phyloP scores from a whole-genome alignment of 2,329 filamentous ascomycete species.

The Colletotrichum sp. region DNA sequence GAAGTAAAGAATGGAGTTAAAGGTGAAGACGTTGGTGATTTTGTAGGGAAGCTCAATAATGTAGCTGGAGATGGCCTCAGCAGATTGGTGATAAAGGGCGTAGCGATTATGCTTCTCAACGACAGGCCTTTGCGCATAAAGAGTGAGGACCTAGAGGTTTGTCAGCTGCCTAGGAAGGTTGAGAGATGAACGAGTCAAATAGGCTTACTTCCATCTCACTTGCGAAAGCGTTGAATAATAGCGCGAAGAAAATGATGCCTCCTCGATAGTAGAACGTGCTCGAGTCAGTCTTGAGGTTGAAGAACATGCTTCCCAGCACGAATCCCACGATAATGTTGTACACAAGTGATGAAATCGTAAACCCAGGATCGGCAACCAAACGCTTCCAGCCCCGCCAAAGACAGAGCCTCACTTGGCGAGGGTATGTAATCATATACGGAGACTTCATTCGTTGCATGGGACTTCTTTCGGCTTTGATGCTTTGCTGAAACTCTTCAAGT shows the following conservation, averaged over 20 bases:
- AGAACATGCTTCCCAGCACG: conserved; percentile 71
- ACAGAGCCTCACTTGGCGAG: conserved; percentile 64
- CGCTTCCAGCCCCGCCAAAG: conserved; percentile 70
- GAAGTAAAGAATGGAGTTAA: conserved; percentile 70
- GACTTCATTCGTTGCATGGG: conserved; percentile 62
- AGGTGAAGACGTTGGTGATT: conserved; percentile 59
- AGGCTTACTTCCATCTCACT: conserved; percentile 26
- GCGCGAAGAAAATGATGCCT: conserved; percentile 31
- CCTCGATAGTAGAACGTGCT: conserved; percentile 57
- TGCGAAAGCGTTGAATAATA: conserved; percentile 37
- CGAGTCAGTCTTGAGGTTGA: conserved; percentile 59
- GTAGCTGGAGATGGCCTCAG: conserved; percentile 68
- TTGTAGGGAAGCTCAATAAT: conserved; percentile 69
- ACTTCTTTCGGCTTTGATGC: conserved; percentile 40
- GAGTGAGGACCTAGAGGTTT: conserved; percentile 6
- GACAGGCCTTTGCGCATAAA: conserved; percentile 29
- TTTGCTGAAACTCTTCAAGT: conserved; percentile 15
- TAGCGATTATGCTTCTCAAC: conserved; percentile 32
- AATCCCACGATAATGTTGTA: conserved; percentile 36
- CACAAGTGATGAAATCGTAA: conserved; percentile 70
- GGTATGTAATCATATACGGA: conserved; percentile 67
- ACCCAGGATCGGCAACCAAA: conserved; percentile 65
- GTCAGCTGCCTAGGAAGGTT: not conserved
- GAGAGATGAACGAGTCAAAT: not conserved
- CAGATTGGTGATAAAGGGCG: conserved; percentile 38